Conservation (phyloP, 192 early-diverging fungal genomes). For the Tieghemiomyces parasiticus region DNA sequence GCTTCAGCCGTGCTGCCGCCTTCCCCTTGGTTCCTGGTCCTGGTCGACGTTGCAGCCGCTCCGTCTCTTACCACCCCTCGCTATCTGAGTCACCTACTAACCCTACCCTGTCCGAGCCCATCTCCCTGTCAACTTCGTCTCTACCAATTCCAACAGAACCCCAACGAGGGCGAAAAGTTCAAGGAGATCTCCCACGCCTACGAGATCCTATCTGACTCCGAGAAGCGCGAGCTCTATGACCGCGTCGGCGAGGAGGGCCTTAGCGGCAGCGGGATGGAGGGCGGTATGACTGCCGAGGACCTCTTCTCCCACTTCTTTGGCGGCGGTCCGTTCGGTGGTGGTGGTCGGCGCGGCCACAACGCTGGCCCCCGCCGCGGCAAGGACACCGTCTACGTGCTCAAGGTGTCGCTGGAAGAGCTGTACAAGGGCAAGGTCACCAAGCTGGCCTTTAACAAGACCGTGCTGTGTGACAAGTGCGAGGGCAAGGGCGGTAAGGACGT, state of each 20-base stretch:
- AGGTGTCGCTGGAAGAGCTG: slow-evolving; percentile 83
- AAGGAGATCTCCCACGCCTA: slow-evolving; percentile 98
- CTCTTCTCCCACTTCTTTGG: slow-evolving; percentile 97
- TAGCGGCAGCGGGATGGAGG: slow-evolving; percentile 57
- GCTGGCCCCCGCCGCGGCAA: slow-evolving; percentile 88
- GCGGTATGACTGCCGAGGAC: slow-evolving; percentile 77
- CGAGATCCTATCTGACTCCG: slow-evolving; percentile 82
- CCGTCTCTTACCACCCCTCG: too few species aligned
- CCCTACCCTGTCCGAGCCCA: neutral
- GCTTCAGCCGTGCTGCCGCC: too few species aligned
- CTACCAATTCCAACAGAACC: slow-evolving; percentile 51
- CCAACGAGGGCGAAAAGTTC: slow-evolving; percentile 79
- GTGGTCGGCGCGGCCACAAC: slow-evolving; percentile 43
- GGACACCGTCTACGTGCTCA: slow-evolving; percentile 72
- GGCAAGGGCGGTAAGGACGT: slow-evolving; percentile 95
- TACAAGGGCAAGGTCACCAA: slow-evolving; percentile 88
- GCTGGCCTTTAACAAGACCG: slow-evolving; percentile 89
- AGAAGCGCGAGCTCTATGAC: slow-evolving; percentile 88
- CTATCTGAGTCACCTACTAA: too few species aligned
- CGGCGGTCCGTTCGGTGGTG: slow-evolving; percentile 61
- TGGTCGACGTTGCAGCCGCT: too few species aligned
- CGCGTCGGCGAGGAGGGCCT: slow-evolving; percentile 79
- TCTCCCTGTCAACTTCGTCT: neutral
- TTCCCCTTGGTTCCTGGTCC: too few species aligned
- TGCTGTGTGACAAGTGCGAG: slow-evolving; percentile 82